Percentiles rank a stretch among this genome's conserved stretches.
phyloP scores from a whole-genome alignment of 495 filamentous ascomycete species.

The Barbatosphaeria neglecta region DNA sequence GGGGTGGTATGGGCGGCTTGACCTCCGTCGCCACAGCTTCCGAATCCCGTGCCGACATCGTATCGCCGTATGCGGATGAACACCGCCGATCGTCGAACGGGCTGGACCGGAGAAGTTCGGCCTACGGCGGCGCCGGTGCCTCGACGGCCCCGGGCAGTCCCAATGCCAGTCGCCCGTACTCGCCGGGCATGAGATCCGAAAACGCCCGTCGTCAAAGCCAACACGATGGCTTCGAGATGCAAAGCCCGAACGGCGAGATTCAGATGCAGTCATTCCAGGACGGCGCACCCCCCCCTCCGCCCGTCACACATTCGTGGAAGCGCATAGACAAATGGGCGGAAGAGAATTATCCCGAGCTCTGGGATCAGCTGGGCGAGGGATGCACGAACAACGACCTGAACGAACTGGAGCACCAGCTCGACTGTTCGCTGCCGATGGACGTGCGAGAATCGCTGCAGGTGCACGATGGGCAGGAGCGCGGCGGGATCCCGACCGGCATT shows the following conservation, averaged over 20 bases:
- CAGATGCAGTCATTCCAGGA: conserved; percentile 95
- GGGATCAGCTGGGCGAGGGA: conserved; percentile 83
- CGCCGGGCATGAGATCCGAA: conserved; percentile 76
- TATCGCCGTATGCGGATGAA: conserved; percentile 64
- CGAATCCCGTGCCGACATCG: conserved; percentile 65
- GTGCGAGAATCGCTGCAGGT: conserved; percentile 81
- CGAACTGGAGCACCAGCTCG: conserved; percentile 90
- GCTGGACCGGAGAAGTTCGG: conserved; percentile 21
- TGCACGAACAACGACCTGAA: conserved; percentile 91
- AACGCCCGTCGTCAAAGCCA: conserved; percentile 49
- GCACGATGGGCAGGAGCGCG: conserved; percentile 94
- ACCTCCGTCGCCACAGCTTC: conserved; percentile 70
- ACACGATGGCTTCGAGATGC: conserved; percentile 50
- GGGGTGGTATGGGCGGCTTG: conserved; percentile 54
- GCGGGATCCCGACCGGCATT: conserved; percentile 80
- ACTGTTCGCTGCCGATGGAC: conserved; percentile 88
- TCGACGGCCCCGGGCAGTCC: conserved; percentile 54
- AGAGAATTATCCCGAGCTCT: conserved; percentile 87
- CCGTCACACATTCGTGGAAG: conserved; percentile 79
- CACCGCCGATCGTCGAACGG: conserved; percentile 39
- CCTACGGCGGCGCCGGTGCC: conserved; percentile 24
- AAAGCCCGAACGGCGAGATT: conserved; percentile 65
- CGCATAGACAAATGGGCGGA: conserved; percentile 92
- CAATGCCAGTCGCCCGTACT: conserved; percentile 60
- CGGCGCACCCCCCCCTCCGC: conserved; percentile 79